phyloP scores from a whole-genome alignment of 306 rosid genomes.

The Cucurbita pepo region DNA sequence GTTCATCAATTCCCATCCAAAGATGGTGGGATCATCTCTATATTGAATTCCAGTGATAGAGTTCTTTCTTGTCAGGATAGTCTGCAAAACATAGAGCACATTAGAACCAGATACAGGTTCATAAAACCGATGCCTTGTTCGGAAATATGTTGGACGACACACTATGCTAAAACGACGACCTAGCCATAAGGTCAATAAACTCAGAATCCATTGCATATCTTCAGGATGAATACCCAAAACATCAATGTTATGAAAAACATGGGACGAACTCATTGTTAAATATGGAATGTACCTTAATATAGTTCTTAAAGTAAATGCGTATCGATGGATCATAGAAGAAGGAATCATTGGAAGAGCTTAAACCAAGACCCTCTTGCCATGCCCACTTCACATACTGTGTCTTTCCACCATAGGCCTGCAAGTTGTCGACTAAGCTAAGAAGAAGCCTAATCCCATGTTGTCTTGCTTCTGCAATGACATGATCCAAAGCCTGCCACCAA shows the following conservation, averaged over 20 bases:
- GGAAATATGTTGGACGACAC: background rate
- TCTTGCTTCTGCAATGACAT: conserved; percentile 79
- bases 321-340: conserved; percentile 92
- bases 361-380: conserved; percentile 87
- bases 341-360: conserved; percentile 89
- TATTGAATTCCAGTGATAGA: conserved; percentile 66
- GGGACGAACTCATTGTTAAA: background rate
- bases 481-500: conserved; percentile 70
- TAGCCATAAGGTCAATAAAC: background rate
- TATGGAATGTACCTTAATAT: conserved; percentile 40
- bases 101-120: background rate
- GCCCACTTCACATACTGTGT: conserved; percentile 97
- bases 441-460: conserved; percentile 68
- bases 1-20: conserved; percentile 93
- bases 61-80: conserved; percentile 75
- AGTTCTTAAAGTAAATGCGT: conserved; percentile 66
- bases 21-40: conserved; percentile 84
- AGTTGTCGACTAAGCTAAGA: conserved; percentile 81
- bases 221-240: background rate
- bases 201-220: background rate
- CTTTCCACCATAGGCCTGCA: conserved; percentile 94
- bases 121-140: background rate
- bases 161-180: background rate
- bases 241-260: background rate
- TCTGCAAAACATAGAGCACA: conserved; percentile 25